Conservation (phyloP, 2,329 filamentous ascomycete species). For the Cladosporium sp. region DNA sequence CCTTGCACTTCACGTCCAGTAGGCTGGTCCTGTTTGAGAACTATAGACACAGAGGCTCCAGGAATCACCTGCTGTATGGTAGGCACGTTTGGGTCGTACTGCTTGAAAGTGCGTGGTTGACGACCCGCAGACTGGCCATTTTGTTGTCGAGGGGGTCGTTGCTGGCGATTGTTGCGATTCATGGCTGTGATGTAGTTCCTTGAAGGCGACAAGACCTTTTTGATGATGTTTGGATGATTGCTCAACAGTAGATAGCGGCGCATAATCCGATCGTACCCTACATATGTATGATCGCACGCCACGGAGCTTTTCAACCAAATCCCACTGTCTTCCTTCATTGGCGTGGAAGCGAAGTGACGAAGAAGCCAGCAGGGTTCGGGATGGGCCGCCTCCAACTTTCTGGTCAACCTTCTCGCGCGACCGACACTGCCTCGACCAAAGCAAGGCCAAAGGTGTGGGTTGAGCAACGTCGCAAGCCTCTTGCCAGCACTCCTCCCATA, state of each 20-base stretch:
- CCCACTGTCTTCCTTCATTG: background rate
- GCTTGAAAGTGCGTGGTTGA: background rate
- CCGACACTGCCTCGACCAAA: too few relatives aligned
- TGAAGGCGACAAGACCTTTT: background rate
- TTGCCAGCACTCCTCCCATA: background rate
- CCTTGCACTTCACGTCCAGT: slow-evolving; percentile 69
- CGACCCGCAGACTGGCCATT: background rate
- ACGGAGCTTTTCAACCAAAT: too few relatives aligned
- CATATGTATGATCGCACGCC: too few relatives aligned
- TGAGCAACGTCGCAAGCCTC: background rate
- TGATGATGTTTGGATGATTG: background rate
- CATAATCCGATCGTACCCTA: background rate
- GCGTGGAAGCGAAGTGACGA: background rate
- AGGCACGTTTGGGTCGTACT: slow-evolving; percentile 24
- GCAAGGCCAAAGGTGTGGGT: background rate
- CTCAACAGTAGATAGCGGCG: background rate
- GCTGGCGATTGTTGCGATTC: slow-evolving; percentile 30
- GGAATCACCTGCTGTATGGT: slow-evolving; percentile 47
- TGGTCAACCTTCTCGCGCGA: background rate
- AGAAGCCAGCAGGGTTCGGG: too few relatives aligned
- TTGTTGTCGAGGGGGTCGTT: slow-evolving; percentile 16
- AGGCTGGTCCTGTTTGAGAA: slow-evolving; percentile 71
- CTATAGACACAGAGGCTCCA: slow-evolving; percentile 64
- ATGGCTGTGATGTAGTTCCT: slow-evolving; percentile 11
- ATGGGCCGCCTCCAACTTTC: background rate